Percentiles rank a stretch among this genome's conserved stretches.
These are phyloP conservation scores for Neofusicoccum umdonicola DNA, from an alignment of 2,329 filamentous ascomycete species.

Conservation along the genomic window DNA sequence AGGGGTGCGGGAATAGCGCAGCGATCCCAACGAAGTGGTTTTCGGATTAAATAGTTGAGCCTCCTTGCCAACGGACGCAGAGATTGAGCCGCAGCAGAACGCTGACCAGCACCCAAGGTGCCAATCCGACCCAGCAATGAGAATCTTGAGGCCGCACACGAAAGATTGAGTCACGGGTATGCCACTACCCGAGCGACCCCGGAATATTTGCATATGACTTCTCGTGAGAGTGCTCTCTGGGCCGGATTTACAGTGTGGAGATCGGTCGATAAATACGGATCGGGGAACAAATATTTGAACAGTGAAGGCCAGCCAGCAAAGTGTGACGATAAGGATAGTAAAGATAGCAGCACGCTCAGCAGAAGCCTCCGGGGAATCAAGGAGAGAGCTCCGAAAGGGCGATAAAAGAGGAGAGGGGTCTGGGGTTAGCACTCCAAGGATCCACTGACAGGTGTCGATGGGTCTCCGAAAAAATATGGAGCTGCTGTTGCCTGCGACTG, in stretches of 20 bases:
- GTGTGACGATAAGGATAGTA: neutral
- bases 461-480: neutral
- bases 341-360: neutral
- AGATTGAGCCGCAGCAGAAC: neutral
- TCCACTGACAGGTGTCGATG: neutral
- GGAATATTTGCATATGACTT: neutral
- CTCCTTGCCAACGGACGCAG: neutral
- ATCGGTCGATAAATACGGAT: constrained; percentile 16
- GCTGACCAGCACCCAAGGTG: neutral
- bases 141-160: neutral
- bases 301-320: neutral
- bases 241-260: neutral
- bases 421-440: neutral
- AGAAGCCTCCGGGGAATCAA: neutral
- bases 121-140: neutral
- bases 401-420: neutral
- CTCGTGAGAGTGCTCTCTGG: neutral
- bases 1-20: neutral
- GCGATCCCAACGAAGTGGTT: neutral
- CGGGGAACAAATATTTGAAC: neutral
- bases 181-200: neutral
- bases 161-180: constrained; percentile 5
- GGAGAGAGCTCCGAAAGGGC: neutral
- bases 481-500: neutral
- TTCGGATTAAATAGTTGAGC: constrained; percentile 10